phyloP scores from a whole-genome alignment of 139 green algal genomes.

The Tetradesmus lagerheimii region DNA sequence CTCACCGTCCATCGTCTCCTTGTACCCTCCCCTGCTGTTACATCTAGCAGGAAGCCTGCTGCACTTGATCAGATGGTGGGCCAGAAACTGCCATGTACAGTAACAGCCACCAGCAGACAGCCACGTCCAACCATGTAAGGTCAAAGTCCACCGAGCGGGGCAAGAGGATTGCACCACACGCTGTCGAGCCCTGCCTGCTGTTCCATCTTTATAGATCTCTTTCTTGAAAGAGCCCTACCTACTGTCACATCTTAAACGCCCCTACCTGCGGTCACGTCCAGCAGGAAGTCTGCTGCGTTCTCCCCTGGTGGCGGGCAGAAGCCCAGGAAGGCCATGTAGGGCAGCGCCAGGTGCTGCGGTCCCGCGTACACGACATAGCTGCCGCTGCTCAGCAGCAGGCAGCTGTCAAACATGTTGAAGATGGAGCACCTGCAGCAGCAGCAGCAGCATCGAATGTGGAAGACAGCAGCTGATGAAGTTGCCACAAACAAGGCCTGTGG shows the following conservation, averaged over 20 bases:
- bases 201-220: no score
- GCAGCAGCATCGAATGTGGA: no score
- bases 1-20: no score
- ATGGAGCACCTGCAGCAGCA: slow-evolving; percentile 33
- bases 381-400: neutral
- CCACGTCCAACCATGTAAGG: no score
- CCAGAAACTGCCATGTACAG: slow-evolving; percentile 25
- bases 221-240: no score
- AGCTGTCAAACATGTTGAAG: slow-evolving; percentile 44
- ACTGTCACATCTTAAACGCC: no score
- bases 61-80: neutral
- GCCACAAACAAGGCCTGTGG: no score
- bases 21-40: slow-evolving; percentile 20
- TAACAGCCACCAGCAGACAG: no score
- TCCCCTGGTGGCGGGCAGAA: neutral
- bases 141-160: no score
- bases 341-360: slow-evolving; percentile 9
- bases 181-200: no score
- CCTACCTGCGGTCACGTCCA: slow-evolving; percentile 39
- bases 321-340: slow-evolving; percentile 28
- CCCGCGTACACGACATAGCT: slow-evolving; percentile 14
- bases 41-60: slow-evolving; percentile 39
- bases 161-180: no score
- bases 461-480: no score
- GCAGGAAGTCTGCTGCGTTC: slow-evolving; percentile 32